Evolutionary conservation across 345 rosid genomes (phyloP), one percentile per base, ranked within the genome.

Genomic region (Carallia brachiata): DNA sequence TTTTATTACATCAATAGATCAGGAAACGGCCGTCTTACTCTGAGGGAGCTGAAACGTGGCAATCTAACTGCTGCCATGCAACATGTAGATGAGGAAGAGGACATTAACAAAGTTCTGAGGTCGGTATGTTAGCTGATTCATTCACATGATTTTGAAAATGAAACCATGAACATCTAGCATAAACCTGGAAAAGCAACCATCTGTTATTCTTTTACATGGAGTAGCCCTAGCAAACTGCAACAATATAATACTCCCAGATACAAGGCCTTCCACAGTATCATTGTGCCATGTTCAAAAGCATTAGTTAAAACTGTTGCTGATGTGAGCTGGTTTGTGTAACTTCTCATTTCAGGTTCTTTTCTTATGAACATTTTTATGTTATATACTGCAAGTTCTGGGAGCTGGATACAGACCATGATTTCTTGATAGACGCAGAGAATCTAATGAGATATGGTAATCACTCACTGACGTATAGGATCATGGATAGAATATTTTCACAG

Each of bases 381-480:
- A 88, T 93, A 81, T 93, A 93, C 86, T 93, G 98, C 90, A 93
- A 91, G 82, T 93, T 91, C 71, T 93, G 98, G 98, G 98, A 93
- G 88, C 85, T 93, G 71, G 98, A 93, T 75, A 86, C 90, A 19
- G 98, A 93, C 74, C 97, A 93, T 77, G 98, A 93, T 88, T 93
- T 93, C 81, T 81, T 89, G 74, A 93, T 91, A 17, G 97, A 93
- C 84, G 88, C 86, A 81, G 98, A 93, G 81, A 88, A 89, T 83
- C 96, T 93, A 39, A 85, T 93, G 77, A 83, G 90, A 87, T 93
- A 93, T 82, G 90, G 97, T 71, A 91, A 89, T 77, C 96, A 91
- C 76, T 92, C 97, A 16, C 96, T 93, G 78, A 93, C 98, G 60
- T 93, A 91, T 74, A 84, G 96, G 80, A 89, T 93, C 82, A 95